Evolutionary conservation across 768 basidiomycete species (phyloP).

Genomic region (Neoboletus brunneissimus): DNA sequence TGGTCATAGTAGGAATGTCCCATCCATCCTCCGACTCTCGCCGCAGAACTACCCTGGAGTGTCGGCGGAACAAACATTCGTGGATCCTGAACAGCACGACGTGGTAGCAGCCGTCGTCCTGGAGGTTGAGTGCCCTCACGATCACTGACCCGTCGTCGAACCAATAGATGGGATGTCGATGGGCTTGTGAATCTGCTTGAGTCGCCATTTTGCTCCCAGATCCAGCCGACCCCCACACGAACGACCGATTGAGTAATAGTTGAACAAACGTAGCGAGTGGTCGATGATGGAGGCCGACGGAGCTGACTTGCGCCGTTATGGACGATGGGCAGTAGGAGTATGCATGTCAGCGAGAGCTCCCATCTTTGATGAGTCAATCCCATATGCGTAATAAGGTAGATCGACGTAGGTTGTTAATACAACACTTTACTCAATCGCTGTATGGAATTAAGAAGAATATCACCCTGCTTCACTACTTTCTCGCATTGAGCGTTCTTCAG

Average conservation of each 20-base stretch:
- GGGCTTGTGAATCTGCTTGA: not conserved
- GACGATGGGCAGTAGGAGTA: not conserved
- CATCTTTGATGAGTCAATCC: not conserved
- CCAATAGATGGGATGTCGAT: conserved; percentile 55
- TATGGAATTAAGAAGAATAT: conserved; percentile 81
- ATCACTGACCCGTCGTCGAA: conserved; percentile 64
- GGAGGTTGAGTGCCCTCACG: conserved; percentile 39
- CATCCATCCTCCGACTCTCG: not conserved
- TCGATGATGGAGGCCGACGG: not conserved
- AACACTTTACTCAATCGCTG: conserved; percentile 91
- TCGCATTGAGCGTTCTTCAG: conserved; percentile 87
- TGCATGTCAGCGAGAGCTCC: not conserved
- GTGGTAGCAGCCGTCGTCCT: not conserved
- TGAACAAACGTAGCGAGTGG: conserved; percentile 8
- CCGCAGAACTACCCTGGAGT: conserved; percentile 36
- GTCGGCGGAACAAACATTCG: conserved; percentile 46
- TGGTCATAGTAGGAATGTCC: conserved; percentile 18
- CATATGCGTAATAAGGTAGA: no score
- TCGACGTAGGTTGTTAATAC: conserved; percentile 34
- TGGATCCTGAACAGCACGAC: conserved; percentile 55
- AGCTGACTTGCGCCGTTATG: not conserved
- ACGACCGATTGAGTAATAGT: conserved; percentile 4
- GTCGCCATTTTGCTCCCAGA: not conserved
- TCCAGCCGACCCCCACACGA: conserved; percentile 6
- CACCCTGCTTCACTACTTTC: conserved; percentile 90